These are phyloP conservation scores for Rhizopus delemar DNA, from an alignment of 371 early-diverging fungal species.

Conservation along the genomic window DNA sequence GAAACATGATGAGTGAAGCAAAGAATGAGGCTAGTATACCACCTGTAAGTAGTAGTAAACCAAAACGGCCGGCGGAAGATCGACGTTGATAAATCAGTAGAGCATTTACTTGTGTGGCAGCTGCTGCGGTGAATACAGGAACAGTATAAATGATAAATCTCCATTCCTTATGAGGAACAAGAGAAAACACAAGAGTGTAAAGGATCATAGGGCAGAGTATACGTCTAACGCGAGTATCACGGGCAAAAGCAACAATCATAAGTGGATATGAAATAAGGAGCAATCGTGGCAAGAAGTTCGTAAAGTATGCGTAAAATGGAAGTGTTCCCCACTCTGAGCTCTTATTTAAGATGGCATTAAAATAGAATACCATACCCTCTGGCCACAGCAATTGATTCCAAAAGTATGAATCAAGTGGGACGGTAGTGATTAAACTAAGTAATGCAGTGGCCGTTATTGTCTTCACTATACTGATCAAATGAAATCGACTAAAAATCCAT, in stretches of 20 bases:
- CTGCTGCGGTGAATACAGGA: slow-evolving; percentile 81
- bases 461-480: slow-evolving; percentile 22
- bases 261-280: slow-evolving; percentile 72
- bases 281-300: slow-evolving; percentile 73
- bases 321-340: slow-evolving; percentile 82
- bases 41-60: slow-evolving; percentile 22
- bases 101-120: slow-evolving; percentile 47
- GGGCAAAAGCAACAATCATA: slow-evolving; percentile 45
- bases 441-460: slow-evolving; percentile 32
- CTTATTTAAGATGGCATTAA: slow-evolving; percentile 81
- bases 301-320: slow-evolving; percentile 80
- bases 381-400: slow-evolving; percentile 86
- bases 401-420: slow-evolving; percentile 80
- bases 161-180: slow-evolving; percentile 95
- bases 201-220: slow-evolving; percentile 57
- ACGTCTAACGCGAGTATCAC: slow-evolving; percentile 49
- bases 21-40: slow-evolving; percentile 34
- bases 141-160: slow-evolving; percentile 89
- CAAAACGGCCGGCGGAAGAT: slow-evolving; percentile 13
- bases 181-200: slow-evolving; percentile 71
- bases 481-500: slow-evolving; percentile 20
- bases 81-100: slow-evolving; percentile 29
- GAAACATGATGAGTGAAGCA: slow-evolving; percentile 51
- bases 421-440: slow-evolving; percentile 50
- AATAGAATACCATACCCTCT: slow-evolving; percentile 80